Percentiles rank a stretch among this genome's conserved stretches.
Evolutionary conservation across 2,329 filamentous ascomycete genomes (phyloP).

Genomic region (Dothistroma pini): DNA sequence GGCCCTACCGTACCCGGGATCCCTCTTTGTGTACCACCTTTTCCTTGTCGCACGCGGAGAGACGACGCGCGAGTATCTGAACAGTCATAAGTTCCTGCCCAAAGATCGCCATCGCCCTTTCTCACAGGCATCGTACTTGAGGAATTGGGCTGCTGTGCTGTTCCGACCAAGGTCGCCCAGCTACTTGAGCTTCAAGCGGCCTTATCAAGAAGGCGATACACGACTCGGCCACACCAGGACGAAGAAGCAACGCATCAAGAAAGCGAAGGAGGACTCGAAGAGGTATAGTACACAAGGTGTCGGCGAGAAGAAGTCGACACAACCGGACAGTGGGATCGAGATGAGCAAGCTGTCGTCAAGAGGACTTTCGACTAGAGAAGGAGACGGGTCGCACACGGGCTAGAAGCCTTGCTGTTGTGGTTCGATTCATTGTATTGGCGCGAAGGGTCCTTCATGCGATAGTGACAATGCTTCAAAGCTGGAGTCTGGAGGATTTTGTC

Average conservation of each 20-base stretch:
- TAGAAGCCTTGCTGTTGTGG: background rate
- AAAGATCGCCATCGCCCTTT: conserved; percentile 89
- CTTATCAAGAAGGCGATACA: conserved; percentile 77
- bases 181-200: conserved; percentile 80
- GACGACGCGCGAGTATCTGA: conserved; percentile 93
- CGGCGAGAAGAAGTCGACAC: background rate
- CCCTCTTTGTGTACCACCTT: conserved; percentile 82
- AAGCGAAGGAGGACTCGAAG: conserved; percentile 7
- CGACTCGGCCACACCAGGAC: conserved; percentile 58
- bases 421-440: background rate
- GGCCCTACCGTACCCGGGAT: conserved; percentile 72
- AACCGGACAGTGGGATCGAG: background rate
- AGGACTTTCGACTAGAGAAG: background rate
- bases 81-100: conserved; percentile 91
- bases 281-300: background rate
- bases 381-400: background rate
- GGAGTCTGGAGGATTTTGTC: background rate
- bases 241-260: conserved; percentile 9
- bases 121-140: conserved; percentile 66
- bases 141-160: conserved; percentile 78
- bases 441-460: background rate
- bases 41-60: conserved; percentile 89
- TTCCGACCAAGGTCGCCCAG: conserved; percentile 80
- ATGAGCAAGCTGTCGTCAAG: background rate
- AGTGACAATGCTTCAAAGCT: background rate